These are phyloP conservation scores for Calonectria leucothoes DNA, from an alignment of 2,329 filamentous ascomycete species.

Conservation along the genomic window DNA sequence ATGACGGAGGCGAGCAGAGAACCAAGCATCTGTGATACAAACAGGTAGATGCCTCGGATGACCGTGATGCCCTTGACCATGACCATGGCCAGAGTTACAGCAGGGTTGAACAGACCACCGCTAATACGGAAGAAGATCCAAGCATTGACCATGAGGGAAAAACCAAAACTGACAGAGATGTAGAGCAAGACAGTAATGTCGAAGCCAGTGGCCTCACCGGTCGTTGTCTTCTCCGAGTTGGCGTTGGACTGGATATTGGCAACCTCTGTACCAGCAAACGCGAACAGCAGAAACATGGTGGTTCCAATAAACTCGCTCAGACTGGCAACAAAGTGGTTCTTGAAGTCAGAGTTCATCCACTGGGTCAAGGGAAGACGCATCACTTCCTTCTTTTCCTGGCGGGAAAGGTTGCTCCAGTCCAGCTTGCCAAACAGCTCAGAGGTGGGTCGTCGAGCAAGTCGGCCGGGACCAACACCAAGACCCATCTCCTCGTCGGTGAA, in stretches of 20 bases:
- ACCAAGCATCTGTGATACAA: slow-evolving; percentile 62
- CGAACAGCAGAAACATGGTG: slow-evolving; percentile 58
- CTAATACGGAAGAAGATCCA: slow-evolving; percentile 62
- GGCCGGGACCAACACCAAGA: not conserved
- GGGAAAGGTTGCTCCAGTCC: slow-evolving; percentile 52
- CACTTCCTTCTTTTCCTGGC: slow-evolving; percentile 54
- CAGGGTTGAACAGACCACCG: slow-evolving; percentile 51
- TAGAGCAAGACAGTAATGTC: slow-evolving; percentile 55
- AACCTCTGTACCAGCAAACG: slow-evolving; percentile 54
- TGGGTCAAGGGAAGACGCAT: slow-evolving; percentile 57
- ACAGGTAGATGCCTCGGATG: slow-evolving; percentile 57
- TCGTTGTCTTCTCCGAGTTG: slow-evolving; percentile 50
- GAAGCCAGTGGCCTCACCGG: slow-evolving; percentile 56
- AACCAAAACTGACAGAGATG: slow-evolving; percentile 56
- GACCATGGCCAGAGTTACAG: slow-evolving; percentile 62
- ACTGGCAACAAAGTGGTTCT: slow-evolving; percentile 55
- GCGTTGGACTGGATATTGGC: slow-evolving; percentile 51
- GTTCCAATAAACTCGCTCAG: slow-evolving; percentile 55
- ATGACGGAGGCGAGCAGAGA: slow-evolving; percentile 57
- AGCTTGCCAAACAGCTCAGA: slow-evolving; percentile 39
- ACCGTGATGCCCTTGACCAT: slow-evolving; percentile 61
- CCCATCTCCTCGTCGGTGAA: slow-evolving; percentile 39
- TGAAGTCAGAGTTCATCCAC: slow-evolving; percentile 60
- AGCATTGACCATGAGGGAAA: slow-evolving; percentile 58
- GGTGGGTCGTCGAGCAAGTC: slow-evolving; percentile 19